Base-by-base conservation (phyloP, 768 basidiomycete species). In the Leccinellum luteum region DNA sequence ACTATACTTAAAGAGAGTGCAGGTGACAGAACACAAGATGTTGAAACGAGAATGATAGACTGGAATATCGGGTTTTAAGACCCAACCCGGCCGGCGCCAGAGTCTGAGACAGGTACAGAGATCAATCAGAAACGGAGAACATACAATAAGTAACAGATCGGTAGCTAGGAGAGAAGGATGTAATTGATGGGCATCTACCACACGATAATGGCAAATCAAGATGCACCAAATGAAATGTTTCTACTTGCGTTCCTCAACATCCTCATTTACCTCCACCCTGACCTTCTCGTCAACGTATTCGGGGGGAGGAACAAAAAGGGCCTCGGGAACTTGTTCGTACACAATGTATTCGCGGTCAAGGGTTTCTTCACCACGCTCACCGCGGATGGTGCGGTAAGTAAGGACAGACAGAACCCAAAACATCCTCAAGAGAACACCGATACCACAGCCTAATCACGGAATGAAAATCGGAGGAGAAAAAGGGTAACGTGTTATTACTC, bases 351-450 rank as follows among this genome's bases (percentile, higher is more conserved):
- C 73, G 74, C 61, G 69, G 31, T 75, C 69, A 56, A 81, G 76
- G 44, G 75, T 72, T 44, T 76, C 66, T 47, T 80, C 78, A 4
- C 78, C 73, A 48, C 74, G 73, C 10, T 74, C 73, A 52, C 80
- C 81, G 15, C 72, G 76, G 68, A 86, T 62, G 35, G 82, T 66
- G 64, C 91, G 88, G 64, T 78, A 82, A 32, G 78, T 65, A 60
- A 93, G 73, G 58, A 92, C 73, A 30, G 78, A 68, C 62, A 92
- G 66, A 61, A 92, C 90, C 80, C 81, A 92, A 69, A 90, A 65
- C 86, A 92, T 90, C 68, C 91, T 80, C 56, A 92, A 71, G 25
- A 93, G 80, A 45, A 92, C 90, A 54, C 91, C 91, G 52, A 92
- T 82, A 51, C 90, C 90, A 64, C 89, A 91, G n/a, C 90, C 89